Conservation (phyloP, 2,329 filamentous ascomycete species). For the Pseudocercospora fuligena region DNA sequence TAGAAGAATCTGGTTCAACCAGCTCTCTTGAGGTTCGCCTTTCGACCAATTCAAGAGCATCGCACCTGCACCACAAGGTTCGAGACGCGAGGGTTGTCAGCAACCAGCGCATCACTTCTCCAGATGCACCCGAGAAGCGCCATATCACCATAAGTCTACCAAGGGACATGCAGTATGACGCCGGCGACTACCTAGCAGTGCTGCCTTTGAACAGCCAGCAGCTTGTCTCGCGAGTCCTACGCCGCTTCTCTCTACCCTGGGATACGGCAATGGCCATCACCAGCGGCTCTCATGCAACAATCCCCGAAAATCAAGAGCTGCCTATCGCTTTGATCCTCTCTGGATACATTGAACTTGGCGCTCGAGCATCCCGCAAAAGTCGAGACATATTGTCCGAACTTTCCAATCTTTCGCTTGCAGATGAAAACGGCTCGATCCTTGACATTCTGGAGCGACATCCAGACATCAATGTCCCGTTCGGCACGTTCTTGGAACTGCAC, state of each 20-base stretch:
- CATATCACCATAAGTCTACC: constrained; percentile 50
- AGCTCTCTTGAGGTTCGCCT: constrained; percentile 12
- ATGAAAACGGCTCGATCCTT: constrained; percentile 64
- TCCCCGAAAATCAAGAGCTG: constrained; percentile 65
- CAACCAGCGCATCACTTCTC: constrained; percentile 56
- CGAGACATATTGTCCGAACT: constrained; percentile 43
- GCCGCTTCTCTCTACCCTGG: constrained; percentile 67
- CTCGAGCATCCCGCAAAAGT: constrained; percentile 61
- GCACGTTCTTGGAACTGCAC: constrained; percentile 70
- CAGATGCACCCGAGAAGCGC: constrained; percentile 62
- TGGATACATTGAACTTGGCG: constrained; percentile 72
- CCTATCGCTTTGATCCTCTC: constrained; percentile 67
- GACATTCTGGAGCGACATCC: constrained; percentile 69
- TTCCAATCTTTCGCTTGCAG: constrained; percentile 52
- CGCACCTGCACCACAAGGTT: constrained; percentile 63
- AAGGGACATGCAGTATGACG: constrained; percentile 62
- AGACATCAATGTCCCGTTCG: constrained; percentile 63
- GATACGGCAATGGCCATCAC: constrained; percentile 55
- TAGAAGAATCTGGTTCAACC: neutral
- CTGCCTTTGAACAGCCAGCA: constrained; percentile 66
- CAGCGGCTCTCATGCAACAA: constrained; percentile 64
- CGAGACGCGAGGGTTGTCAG: constrained; percentile 63
- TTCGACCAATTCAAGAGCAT: constrained; percentile 40
- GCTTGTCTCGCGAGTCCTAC: constrained; percentile 65
- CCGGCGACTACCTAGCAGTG: constrained; percentile 52